Conservation (phyloP, 345 rosid species). For the Ricinus communis region DNA sequence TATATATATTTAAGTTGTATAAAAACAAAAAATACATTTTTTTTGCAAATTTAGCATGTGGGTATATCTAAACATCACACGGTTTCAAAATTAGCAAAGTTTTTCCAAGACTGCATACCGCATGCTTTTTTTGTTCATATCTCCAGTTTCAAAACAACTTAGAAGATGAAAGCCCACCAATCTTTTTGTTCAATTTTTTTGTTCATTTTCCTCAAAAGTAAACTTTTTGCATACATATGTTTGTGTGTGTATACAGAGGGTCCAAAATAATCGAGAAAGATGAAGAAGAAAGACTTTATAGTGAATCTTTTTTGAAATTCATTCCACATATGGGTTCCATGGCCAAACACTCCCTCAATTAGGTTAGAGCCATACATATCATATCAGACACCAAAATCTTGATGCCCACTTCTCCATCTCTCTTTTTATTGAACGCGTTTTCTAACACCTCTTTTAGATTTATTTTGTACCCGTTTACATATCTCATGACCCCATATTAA, state of each 20-base stretch:
- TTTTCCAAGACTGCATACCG: too few relatives aligned
- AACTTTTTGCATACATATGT: neutral
- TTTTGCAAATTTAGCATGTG: too few relatives aligned
- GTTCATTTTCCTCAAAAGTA: slow-evolving; percentile 15
- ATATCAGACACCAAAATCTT: slow-evolving; percentile 26
- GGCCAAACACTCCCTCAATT: too few relatives aligned
- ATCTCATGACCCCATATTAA: slow-evolving; percentile 21
- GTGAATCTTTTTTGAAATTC: slow-evolving; percentile 8
- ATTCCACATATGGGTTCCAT: neutral
- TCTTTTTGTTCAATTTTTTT: neutral
- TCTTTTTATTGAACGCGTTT: slow-evolving; percentile 23
- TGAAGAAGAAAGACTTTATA: neutral
- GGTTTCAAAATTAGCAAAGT: too few relatives aligned
- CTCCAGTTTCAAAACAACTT: too few relatives aligned
- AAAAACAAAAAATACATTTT: too few relatives aligned
- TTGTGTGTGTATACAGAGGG: too few relatives aligned
- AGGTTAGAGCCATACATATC: neutral
- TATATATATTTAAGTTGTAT: too few relatives aligned
- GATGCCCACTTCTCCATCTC: slow-evolving; percentile 18
- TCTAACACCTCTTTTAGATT: slow-evolving; percentile 10
- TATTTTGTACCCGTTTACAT: neutral
- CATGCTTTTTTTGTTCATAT: too few relatives aligned
- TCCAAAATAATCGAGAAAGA: slow-evolving; percentile 19
- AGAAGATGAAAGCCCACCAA: too few relatives aligned
- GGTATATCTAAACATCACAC: too few relatives aligned